Evolutionary conservation across 352 stramenopile genomes (phyloP).

Genomic region (Phytophthora rubi): DNA sequence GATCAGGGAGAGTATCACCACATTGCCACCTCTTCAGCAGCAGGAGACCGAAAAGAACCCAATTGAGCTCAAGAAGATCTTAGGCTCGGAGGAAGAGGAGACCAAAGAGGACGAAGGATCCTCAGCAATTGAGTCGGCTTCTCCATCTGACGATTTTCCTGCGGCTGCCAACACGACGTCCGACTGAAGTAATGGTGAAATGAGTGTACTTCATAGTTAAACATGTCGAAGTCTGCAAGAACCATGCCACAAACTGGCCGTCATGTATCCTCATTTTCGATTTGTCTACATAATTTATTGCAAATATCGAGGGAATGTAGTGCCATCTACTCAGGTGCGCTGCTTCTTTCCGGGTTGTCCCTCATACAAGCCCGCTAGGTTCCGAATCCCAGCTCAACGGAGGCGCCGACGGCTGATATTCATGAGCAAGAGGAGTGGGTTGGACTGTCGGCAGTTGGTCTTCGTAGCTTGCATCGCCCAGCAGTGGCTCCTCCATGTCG

Average conservation of each 20-base stretch:
- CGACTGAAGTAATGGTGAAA: constrained; percentile 7
- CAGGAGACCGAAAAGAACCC: constrained; percentile 49
- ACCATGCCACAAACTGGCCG: constrained; percentile 15
- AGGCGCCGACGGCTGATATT: constrained; percentile 73
- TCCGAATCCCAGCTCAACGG: constrained; percentile 50
- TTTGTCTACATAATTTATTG: constrained; percentile 46
- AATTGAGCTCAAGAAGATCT: constrained; percentile 55
- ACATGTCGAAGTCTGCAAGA: constrained; percentile 6
- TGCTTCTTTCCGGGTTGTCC: not conserved
- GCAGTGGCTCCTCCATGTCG: constrained; percentile 76
- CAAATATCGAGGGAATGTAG: constrained; percentile 3
- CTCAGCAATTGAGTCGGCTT: constrained; percentile 3
- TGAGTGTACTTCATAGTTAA: not conserved
- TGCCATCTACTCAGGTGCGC: constrained; percentile 5
- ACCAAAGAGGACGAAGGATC: constrained; percentile 50
- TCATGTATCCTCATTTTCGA: constrained; percentile 1
- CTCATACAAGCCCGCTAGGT: constrained; percentile 8
- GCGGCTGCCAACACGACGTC: constrained; percentile 3
- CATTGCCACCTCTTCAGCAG: constrained; percentile 40
- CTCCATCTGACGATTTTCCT: constrained; percentile 9
- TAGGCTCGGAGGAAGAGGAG: constrained; percentile 69
- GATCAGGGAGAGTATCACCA: constrained; percentile 3
- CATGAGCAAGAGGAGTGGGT: constrained; percentile 48
- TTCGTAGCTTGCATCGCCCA: constrained; percentile 52
- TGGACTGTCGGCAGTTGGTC: constrained; percentile 45